Conservation (phyloP, 1,284 basidiomycete genomes). For the Ceratobasidium sp. region DNA sequence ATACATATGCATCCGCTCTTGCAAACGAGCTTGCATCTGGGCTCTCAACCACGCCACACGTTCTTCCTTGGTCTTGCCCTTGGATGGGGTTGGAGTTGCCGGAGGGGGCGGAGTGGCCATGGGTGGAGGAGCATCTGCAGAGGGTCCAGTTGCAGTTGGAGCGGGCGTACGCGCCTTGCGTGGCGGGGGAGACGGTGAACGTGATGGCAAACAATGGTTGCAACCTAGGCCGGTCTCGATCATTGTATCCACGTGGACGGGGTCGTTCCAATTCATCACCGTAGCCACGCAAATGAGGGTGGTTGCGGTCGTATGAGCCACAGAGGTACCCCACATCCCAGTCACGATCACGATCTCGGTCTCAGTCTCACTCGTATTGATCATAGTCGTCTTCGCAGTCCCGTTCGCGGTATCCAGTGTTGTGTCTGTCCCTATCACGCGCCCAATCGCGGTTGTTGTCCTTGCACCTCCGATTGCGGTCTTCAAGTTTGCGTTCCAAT, state of each 20-base stretch:
- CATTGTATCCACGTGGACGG: conserved; percentile 53
- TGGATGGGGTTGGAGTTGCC: conserved; percentile 66
- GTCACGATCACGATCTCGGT: too few relatives aligned
- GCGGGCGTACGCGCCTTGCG: conserved; percentile 54
- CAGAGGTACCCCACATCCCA: conserved; percentile 56
- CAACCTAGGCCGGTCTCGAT: conserved; percentile 59
- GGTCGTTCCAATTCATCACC: conserved; percentile 66
- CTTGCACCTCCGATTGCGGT: conserved; percentile 81
- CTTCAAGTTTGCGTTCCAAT: conserved; percentile 88
- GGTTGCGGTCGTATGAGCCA: conserved; percentile 46
- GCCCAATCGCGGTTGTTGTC: conserved; percentile 84
- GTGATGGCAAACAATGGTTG: conserved; percentile 12
- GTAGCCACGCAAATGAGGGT: conserved; percentile 60
- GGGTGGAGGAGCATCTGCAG: conserved; percentile 61
- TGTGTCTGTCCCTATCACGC: conserved; percentile 86
- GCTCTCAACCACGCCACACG: conserved; percentile 84
- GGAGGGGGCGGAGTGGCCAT: conserved; percentile 68
- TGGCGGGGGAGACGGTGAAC: conserved; percentile 56
- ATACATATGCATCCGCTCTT: conserved; percentile 89
- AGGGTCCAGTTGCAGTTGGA: conserved; percentile 53
- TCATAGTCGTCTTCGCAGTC: too few relatives aligned
- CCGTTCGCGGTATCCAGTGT: conserved; percentile 62
- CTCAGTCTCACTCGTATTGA: too few relatives aligned
- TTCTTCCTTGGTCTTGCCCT: conserved; percentile 90
- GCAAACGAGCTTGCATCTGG: conserved; percentile 87